Percentiles rank a stretch among this genome's conserved stretches.
These are phyloP conservation scores for Tylopilus felleus DNA, from an alignment of 768 basidiomycete species.

Conservation along the genomic window DNA sequence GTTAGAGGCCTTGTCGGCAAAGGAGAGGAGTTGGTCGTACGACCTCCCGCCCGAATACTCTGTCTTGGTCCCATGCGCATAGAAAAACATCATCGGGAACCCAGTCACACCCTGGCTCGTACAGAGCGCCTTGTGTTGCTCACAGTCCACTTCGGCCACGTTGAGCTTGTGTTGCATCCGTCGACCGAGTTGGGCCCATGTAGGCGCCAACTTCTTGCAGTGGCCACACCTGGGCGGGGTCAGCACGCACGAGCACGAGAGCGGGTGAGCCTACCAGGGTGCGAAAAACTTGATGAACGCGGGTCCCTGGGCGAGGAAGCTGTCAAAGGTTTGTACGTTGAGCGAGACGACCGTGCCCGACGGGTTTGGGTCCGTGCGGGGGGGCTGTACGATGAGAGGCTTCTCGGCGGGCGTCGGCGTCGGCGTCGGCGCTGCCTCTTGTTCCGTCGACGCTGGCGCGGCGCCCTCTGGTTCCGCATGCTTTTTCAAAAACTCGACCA, in stretches of 20 bases:
- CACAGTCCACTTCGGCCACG: slow-evolving; percentile 89
- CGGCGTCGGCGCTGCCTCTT: not conserved
- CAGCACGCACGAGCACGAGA: not conserved
- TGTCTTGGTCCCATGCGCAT: slow-evolving; percentile 51
- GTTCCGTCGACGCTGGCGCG: slow-evolving; percentile 8
- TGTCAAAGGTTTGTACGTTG: slow-evolving; percentile 35
- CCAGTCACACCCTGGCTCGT: slow-evolving; percentile 62
- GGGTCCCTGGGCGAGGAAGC: slow-evolving; percentile 43
- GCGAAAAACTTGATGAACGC: slow-evolving; percentile 83
- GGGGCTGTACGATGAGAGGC: slow-evolving; percentile 14
- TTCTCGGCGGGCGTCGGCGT: slow-evolving; percentile 6
- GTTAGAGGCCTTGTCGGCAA: slow-evolving; percentile 70
- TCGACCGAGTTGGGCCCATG: slow-evolving; percentile 72
- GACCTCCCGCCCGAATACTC: slow-evolving; percentile 78
- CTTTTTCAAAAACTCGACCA: slow-evolving; percentile 54
- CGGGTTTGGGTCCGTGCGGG: slow-evolving; percentile 20
- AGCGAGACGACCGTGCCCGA: slow-evolving; percentile 25
- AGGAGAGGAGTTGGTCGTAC: slow-evolving; percentile 66
- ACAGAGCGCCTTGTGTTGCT: slow-evolving; percentile 68
- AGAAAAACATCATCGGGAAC: slow-evolving; percentile 82
- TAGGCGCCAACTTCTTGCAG: slow-evolving; percentile 90
- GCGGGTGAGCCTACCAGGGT: slow-evolving; percentile 57
- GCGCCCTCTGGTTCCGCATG: slow-evolving; percentile 34
- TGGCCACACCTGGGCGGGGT: slow-evolving; percentile 70
- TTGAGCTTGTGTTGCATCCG: slow-evolving; percentile 68